Evolutionary conservation across 208 protist species (phyloP).

Genomic region (Histomonas meleagridis): DNA sequence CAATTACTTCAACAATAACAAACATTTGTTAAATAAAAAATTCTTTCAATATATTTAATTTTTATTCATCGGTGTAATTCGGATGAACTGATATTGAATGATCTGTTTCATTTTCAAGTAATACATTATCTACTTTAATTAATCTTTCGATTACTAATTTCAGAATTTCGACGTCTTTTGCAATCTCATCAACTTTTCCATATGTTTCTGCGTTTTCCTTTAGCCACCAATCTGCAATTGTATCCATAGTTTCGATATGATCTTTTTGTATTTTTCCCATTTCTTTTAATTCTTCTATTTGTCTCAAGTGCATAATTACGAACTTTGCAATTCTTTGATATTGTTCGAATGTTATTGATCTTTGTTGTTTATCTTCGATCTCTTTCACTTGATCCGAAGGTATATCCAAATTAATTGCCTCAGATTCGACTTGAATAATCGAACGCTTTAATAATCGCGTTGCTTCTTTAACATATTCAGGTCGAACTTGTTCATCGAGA

Average conservation of each 20-base stretch:
- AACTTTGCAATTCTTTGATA: not conserved
- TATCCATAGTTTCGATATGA: not conserved
- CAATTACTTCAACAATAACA: no score
- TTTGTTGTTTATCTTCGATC: not conserved
- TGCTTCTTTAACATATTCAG: constrained; percentile 65
- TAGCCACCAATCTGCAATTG: not conserved
- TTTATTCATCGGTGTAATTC: not conserved
- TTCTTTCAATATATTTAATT: no score
- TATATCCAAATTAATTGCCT: not conserved
- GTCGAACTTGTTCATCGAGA: constrained; percentile 67
- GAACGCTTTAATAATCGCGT: constrained; percentile 57
- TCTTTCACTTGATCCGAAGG: not conserved
- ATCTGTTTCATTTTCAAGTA: constrained; percentile 6
- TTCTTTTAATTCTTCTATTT: not conserved
- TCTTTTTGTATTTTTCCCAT: not conserved
- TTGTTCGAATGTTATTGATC: not conserved
- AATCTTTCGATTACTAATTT: not conserved
- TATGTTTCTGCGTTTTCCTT: not conserved
- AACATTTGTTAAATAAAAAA: no score
- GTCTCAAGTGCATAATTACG: not conserved
- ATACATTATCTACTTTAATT: constrained; percentile 14
- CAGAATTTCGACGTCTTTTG: not conserved
- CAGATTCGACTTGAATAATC: constrained; percentile 59
- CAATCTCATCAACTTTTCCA: not conserved
- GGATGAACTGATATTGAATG: constrained; percentile 2